Percentiles rank a stretch among this genome's conserved stretches.
phyloP scores from a whole-genome alignment of 2,329 filamentous ascomycete species.

The Cadophora gregata region DNA sequence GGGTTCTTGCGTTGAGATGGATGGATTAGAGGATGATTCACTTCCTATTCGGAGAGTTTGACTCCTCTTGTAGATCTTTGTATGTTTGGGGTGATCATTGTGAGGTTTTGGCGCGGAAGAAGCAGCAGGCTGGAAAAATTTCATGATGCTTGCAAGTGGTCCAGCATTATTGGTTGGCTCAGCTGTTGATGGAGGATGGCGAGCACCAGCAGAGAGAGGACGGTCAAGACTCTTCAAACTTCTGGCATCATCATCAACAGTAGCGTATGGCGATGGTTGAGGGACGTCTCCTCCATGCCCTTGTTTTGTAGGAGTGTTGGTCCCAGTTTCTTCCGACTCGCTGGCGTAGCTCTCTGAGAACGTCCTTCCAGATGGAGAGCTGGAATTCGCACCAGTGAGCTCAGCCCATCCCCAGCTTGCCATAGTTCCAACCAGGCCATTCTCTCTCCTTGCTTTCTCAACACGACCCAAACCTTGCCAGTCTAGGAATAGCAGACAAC shows the following conservation, averaged over 20 bases:
- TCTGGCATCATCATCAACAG: constrained; percentile 68
- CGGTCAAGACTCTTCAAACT: constrained; percentile 57
- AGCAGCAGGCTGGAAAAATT: constrained; percentile 70
- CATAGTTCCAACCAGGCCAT: constrained; percentile 89
- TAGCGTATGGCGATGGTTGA: constrained; percentile 70
- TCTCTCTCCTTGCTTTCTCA: constrained; percentile 91
- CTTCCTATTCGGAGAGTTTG: constrained; percentile 66
- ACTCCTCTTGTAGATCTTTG: constrained; percentile 76
- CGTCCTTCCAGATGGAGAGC: constrained; percentile 36
- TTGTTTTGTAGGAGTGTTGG: constrained; percentile 51
- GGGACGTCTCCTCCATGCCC: constrained; percentile 63
- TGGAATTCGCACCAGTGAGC: constrained; percentile 71
- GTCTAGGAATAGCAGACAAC: constrained; percentile 93
- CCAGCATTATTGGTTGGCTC: constrained; percentile 50
- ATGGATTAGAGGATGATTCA: constrained; percentile 30
- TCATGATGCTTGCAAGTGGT: constrained; percentile 63
- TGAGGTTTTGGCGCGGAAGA: constrained; percentile 55
- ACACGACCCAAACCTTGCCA: constrained; percentile 94
- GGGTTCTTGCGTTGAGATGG: constrained; percentile 13
- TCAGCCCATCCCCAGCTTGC: constrained; percentile 96
- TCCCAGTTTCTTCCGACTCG: constrained; percentile 40
- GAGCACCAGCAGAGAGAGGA: constrained; percentile 27
- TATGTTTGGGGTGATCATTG: constrained; percentile 62
- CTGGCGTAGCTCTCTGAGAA: constrained; percentile 35
- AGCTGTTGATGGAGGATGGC: constrained; percentile 27